Evolutionary conservation across 1,139 yeast species (phyloP).

Genomic region (Meyerozyma sp.): DNA sequence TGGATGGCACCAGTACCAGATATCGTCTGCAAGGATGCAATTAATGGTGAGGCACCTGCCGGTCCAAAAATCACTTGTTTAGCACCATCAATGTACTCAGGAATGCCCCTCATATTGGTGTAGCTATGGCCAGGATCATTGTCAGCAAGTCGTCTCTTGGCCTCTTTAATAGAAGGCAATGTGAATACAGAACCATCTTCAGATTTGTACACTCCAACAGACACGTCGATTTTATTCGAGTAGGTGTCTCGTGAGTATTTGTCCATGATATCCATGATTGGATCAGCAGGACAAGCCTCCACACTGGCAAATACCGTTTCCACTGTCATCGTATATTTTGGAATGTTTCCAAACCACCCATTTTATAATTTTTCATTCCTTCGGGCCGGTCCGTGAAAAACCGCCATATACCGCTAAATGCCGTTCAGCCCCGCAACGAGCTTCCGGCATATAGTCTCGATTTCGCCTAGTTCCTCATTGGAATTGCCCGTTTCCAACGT

Average conservation of each 20-base stretch:
- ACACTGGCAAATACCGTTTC: conserved; percentile 16
- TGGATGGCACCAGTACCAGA: conserved; percentile 44
- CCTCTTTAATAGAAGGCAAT: conserved; percentile 34
- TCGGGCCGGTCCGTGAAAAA: not conserved
- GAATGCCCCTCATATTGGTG: conserved; percentile 39
- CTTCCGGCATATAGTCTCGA: not conserved
- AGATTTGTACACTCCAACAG: conserved; percentile 41
- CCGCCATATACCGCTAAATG: not conserved
- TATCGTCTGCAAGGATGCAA: conserved; percentile 37
- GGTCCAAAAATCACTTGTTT: conserved; percentile 31
- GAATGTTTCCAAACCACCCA: not conserved
- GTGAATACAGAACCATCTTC: conserved; percentile 31
- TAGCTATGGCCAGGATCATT: conserved; percentile 42
- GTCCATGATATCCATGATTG: conserved; percentile 29
- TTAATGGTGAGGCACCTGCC: conserved; percentile 14
- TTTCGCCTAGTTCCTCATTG: not conserved
- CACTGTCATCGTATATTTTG: not conserved
- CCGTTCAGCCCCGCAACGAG: not conserved
- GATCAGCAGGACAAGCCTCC: conserved; percentile 27
- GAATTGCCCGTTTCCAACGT: not conserved
- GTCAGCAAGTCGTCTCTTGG: conserved; percentile 25
- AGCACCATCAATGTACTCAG: conserved; percentile 33
- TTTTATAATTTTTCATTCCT: not conserved
- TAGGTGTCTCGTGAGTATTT: conserved; percentile 21
- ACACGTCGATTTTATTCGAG: conserved; percentile 33